These are phyloP conservation scores for Teratosphaeria pseudoeucalypti DNA, from an alignment of 2,329 filamentous ascomycete species.

Conservation along the genomic window DNA sequence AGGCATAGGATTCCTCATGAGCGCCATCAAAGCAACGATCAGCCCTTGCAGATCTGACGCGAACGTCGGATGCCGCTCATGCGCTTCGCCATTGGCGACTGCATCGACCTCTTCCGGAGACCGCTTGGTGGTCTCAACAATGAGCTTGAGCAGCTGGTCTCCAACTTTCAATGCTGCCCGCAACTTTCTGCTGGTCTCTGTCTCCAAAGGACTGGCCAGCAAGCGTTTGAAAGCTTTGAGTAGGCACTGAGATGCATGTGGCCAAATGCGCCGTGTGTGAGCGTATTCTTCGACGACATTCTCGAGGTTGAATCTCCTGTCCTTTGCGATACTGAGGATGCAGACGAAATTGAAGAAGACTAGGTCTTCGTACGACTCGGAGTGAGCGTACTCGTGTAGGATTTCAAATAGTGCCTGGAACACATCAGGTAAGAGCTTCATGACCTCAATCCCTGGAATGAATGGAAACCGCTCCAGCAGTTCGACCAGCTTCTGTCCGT, in stretches of 20 bases:
- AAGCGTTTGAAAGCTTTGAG: slow-evolving; percentile 78
- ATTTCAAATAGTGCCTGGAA: slow-evolving; percentile 87
- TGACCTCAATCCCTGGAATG: slow-evolving; percentile 93
- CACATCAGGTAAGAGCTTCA: slow-evolving; percentile 83
- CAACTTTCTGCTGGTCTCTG: slow-evolving; percentile 71
- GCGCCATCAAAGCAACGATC: slow-evolving; percentile 76
- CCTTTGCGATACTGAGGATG: slow-evolving; percentile 85
- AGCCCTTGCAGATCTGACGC: slow-evolving; percentile 74
- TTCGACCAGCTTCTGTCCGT: slow-evolving; percentile 59
- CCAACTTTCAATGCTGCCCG: slow-evolving; percentile 92
- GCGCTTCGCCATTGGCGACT: slow-evolving; percentile 67
- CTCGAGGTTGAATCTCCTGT: slow-evolving; percentile 82
- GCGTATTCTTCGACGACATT: slow-evolving; percentile 89
- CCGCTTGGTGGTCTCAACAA: slow-evolving; percentile 76
- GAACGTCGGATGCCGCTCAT: slow-evolving; percentile 62
- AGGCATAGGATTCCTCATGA: slow-evolving; percentile 81
- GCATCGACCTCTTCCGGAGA: slow-evolving; percentile 24
- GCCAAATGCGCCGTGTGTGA: slow-evolving; percentile 80
- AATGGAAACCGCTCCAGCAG: slow-evolving; percentile 78
- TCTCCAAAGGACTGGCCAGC: slow-evolving; percentile 70
- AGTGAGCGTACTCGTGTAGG: slow-evolving; percentile 79
- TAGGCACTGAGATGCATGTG: slow-evolving; percentile 79
- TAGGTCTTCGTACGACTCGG: slow-evolving; percentile 84
- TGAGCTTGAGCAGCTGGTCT: slow-evolving; percentile 85
- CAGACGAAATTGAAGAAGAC: slow-evolving; percentile 85